Base-by-base conservation (phyloP, 225 moss, liverwort and hornwort genomes). In the Sphagnum tenellum region DNA sequence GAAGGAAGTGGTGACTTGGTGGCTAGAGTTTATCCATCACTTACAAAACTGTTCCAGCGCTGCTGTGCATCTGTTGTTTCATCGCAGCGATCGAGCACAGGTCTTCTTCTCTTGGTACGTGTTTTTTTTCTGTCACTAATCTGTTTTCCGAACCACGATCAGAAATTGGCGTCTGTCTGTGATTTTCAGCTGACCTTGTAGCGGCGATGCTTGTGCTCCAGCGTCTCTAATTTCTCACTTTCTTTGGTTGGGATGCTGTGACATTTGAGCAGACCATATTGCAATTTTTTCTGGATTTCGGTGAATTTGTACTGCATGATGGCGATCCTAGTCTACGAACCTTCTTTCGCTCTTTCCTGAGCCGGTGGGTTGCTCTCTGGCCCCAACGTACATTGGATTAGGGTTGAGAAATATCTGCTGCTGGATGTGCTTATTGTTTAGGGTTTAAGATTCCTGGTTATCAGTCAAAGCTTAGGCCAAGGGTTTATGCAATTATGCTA, bases 281-380 rank as follows among this genome's bases (percentile, higher is more conserved):
- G 66, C 94, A 94, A 67, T 91, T 87, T 64, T 94, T 91, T 48
- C 76, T 94, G 1, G 94, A 91, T 64, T 91, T 83, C 50, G 94
- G 89, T 54, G 88, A 91, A 63, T 72, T 65, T 8, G 79, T 94
- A 75, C 89, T 94, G 63, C 91, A 94, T 63, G 91, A 94, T 69
- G 66, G 86, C 3, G 94, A 94, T 48, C 89, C 79, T 47, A 94
- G 94, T 67, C 70, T 94, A 50, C 79, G 81, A 69, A 78, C 75
- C 8, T 94, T 89, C 73, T 91, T 94, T 71, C 87, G 89, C 4
- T 84, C 84, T 47, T 87, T 82, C 70, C 79, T 94, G 67, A 91
- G 89, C 75, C 82, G 91, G 94, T 91, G 66, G 56, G 46, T 64
- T 44, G 29, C 29, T 29, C 29, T 29, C 29, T 29, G 29, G 1